Percentiles rank a stretch among this genome's conserved stretches.
phyloP scores from a whole-genome alignment of 345 rosid genomes.

The Syzygium aqueum region DNA sequence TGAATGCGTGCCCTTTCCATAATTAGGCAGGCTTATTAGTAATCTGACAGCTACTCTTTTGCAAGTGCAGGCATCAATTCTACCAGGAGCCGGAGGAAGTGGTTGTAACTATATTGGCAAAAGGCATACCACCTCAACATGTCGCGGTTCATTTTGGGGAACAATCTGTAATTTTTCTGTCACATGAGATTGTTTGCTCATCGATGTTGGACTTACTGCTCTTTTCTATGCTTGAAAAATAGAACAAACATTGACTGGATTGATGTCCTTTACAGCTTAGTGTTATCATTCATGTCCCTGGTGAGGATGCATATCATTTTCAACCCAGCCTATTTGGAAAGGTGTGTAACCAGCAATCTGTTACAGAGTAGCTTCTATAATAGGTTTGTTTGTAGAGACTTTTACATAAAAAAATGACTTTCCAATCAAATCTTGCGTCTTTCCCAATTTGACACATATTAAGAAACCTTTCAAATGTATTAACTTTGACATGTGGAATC shows the following conservation, averaged over 20 bases:
- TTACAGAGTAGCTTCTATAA: too few relatives aligned
- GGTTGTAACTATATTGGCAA: conserved; percentile 78
- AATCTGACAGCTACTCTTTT: neutral
- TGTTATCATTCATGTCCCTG: conserved; percentile 53
- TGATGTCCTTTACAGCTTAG: conserved; percentile 46
- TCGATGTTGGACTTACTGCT: too few relatives aligned
- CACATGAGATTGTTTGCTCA: too few relatives aligned
- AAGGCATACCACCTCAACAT: conserved; percentile 50
- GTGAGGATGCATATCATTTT: conserved; percentile 58
- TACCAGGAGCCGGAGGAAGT: conserved; percentile 91
- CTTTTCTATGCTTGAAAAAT: too few relatives aligned
- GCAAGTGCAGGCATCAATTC: conserved; percentile 55
- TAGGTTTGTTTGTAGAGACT: too few relatives aligned
- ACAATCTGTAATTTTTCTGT: too few relatives aligned
- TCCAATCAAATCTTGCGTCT: too few relatives aligned
- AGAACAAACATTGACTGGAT: neutral
- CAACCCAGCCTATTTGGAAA: conserved; percentile 87
- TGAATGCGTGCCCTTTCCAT: neutral
- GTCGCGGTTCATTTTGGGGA: conserved; percentile 34
- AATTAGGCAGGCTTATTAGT: neutral
- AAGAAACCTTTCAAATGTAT: too few relatives aligned
- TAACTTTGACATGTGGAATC: too few relatives aligned
- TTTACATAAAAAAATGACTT: too few relatives aligned
- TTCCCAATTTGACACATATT: too few relatives aligned
- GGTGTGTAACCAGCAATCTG: conserved; percentile 21